Percentiles rank a stretch among this genome's conserved stretches.
Conservation (phyloP, 306 rosid genomes). For the Corylus avellana region DNA sequence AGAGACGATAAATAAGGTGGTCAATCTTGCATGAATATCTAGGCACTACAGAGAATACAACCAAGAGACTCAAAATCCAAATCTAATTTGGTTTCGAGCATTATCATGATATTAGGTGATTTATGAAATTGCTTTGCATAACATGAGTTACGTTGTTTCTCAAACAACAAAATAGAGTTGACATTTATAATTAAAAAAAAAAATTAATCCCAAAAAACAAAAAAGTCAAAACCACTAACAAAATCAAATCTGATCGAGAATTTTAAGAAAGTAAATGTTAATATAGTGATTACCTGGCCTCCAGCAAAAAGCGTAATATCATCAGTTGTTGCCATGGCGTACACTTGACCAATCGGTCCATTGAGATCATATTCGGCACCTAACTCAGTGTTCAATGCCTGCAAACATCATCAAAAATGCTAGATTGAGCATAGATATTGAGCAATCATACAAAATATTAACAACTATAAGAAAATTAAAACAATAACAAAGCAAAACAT, state of each 20-base stretch:
- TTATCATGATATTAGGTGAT: neutral
- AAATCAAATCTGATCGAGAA: neutral
- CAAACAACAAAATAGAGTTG: neutral
- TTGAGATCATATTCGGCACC: slow-evolving; percentile 27
- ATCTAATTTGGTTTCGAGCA: too few species aligned
- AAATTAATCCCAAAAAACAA: neutral
- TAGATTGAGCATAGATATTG: neutral
- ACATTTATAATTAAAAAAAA: neutral
- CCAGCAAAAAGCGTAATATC: slow-evolving; percentile 41
- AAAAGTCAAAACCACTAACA: neutral
- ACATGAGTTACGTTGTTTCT: neutral
- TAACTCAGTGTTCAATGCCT: slow-evolving; percentile 52
- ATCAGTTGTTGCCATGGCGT: slow-evolving; percentile 36
- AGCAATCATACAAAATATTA: too few species aligned
- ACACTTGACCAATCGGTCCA: slow-evolving; percentile 44
- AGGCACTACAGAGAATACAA: too few species aligned
- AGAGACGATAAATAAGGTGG: too few species aligned
- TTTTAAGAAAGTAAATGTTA: neutral
- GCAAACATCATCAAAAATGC: slow-evolving; percentile 5
- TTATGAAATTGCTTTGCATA: neutral
- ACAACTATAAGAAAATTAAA: neutral
- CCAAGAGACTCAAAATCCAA: too few species aligned
- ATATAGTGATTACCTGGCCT: slow-evolving; percentile 31
- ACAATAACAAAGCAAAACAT: neutral
- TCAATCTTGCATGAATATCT: too few species aligned